Evolutionary conservation across 768 basidiomycete genomes (phyloP).

Genomic region (Mycena chlorophos): DNA sequence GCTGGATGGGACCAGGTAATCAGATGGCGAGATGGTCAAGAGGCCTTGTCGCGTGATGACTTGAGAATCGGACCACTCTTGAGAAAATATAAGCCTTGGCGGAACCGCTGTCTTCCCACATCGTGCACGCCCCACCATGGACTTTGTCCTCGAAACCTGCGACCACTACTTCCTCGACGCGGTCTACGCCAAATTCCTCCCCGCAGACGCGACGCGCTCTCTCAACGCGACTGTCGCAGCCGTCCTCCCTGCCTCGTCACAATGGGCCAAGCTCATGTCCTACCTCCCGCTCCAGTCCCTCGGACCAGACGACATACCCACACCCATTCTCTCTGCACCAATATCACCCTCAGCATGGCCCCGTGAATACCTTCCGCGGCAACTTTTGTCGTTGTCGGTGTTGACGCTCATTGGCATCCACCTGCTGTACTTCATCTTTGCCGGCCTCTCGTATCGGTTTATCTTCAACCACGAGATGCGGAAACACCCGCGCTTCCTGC

Average conservation of each 20-base stretch:
- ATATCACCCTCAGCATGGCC: constrained; percentile 73
- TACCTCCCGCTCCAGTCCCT: constrained; percentile 59
- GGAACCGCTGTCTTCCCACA: not conserved
- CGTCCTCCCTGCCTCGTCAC: constrained; percentile 32
- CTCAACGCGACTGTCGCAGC: constrained; percentile 43
- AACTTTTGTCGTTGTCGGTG: constrained; percentile 65
- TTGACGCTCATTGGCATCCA: constrained; percentile 83
- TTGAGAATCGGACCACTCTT: constrained; percentile 1
- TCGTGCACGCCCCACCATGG: constrained; percentile 53
- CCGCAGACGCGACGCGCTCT: constrained; percentile 40
- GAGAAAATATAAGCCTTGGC: not conserved
- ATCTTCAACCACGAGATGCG: constrained; percentile 97
- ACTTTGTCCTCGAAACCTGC: constrained; percentile 69
- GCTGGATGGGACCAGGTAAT: not conserved
- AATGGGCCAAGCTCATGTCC: constrained; percentile 56
- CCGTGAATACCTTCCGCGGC: constrained; percentile 78
- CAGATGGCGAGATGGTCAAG: not conserved
- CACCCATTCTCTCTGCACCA: constrained; percentile 28
- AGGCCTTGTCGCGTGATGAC: not conserved
- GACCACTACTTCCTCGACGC: constrained; percentile 79
- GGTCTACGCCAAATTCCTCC: constrained; percentile 75
- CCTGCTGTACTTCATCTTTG: constrained; percentile 85
- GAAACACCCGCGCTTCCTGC: constrained; percentile 90
- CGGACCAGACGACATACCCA: constrained; percentile 34
- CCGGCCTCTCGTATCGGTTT: constrained; percentile 76